phyloP scores from a whole-genome alignment of 768 basidiomycete genomes.

The Mrakia gelida region DNA sequence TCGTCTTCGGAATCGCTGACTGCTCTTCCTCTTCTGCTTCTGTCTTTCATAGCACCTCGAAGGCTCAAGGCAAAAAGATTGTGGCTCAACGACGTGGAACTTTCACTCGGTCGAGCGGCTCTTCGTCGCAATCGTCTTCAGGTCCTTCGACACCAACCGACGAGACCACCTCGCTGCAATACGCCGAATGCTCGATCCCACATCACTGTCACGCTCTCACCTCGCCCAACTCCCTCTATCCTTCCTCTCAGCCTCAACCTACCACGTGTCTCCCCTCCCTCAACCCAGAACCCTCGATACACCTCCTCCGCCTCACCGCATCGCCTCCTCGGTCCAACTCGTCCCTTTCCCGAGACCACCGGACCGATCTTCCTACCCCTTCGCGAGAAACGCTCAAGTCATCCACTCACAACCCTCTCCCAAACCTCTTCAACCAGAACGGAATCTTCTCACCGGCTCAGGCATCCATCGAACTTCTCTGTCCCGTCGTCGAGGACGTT shows the following conservation, averaged over 20 bases:
- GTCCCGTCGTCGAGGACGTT: background rate
- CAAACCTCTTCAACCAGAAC: constrained; percentile 16
- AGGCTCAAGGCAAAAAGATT: constrained; percentile 23
- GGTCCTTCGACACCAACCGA: background rate
- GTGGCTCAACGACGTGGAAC: background rate
- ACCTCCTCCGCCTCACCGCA: background rate
- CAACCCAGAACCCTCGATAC: background rate
- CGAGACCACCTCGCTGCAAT: background rate
- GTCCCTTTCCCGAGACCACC: background rate
- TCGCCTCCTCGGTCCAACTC: background rate
- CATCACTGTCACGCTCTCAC: background rate
- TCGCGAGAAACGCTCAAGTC: constrained; percentile 16
- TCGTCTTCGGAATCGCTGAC: background rate
- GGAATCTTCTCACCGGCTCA: constrained; percentile 18
- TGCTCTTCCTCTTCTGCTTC: background rate
- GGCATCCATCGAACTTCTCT: background rate
- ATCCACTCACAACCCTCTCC: constrained; percentile 14
- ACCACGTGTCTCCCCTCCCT: constrained; percentile 20
- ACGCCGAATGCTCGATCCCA: background rate
- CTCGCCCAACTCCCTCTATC: background rate
- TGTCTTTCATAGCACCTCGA: background rate
- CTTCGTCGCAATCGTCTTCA: background rate
- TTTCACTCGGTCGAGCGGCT: background rate
- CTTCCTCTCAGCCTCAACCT: background rate
- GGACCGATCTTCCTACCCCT: background rate